phyloP scores from a whole-genome alignment of 768 basidiomycete species.

The Auriscalpium vulgare region DNA sequence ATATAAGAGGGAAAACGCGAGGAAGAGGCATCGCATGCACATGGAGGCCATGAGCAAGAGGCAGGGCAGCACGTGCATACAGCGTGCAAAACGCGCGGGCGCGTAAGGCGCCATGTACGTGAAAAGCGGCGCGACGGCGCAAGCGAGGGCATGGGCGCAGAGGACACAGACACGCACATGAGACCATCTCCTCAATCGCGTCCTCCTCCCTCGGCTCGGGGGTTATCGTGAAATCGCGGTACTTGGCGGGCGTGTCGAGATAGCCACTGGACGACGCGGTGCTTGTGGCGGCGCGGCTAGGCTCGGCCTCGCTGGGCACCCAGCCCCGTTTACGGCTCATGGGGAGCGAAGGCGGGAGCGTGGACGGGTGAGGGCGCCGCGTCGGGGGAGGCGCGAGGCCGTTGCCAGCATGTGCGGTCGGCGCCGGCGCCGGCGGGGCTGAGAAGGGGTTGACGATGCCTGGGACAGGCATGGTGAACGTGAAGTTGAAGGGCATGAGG shows the following conservation, averaged over 20 bases:
- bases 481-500: slow-evolving; percentile 57
- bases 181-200: slow-evolving; percentile 39
- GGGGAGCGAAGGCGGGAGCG: slow-evolving; percentile 33
- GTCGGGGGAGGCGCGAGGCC: slow-evolving; percentile 16
- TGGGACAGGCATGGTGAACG: slow-evolving; percentile 59
- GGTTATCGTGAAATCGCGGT: slow-evolving; percentile 31
- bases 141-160: neutral
- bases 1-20: slow-evolving; percentile 31
- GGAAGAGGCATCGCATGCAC: slow-evolving; percentile 22
- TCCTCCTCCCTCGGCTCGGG: slow-evolving; percentile 21
- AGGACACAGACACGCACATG: slow-evolving; percentile 27
- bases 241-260: slow-evolving; percentile 62
- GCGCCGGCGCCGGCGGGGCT: slow-evolving; percentile 11
- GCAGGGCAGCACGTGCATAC: slow-evolving; percentile 5
- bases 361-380: slow-evolving; percentile 20
- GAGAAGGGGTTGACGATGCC: slow-evolving; percentile 63
- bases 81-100: neutral
- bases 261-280: slow-evolving; percentile 53
- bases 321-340: slow-evolving; percentile 61
- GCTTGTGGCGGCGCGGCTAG: slow-evolving; percentile 43
- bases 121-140: neutral
- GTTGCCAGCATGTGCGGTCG: slow-evolving; percentile 13
- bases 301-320: slow-evolving; percentile 56
- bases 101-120: neutral
- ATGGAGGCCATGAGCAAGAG: slow-evolving; percentile 12